These are phyloP conservation scores for Cnidoscolus chayamansa DNA, from an alignment of 441 rosid species.

Conservation along the genomic window DNA sequence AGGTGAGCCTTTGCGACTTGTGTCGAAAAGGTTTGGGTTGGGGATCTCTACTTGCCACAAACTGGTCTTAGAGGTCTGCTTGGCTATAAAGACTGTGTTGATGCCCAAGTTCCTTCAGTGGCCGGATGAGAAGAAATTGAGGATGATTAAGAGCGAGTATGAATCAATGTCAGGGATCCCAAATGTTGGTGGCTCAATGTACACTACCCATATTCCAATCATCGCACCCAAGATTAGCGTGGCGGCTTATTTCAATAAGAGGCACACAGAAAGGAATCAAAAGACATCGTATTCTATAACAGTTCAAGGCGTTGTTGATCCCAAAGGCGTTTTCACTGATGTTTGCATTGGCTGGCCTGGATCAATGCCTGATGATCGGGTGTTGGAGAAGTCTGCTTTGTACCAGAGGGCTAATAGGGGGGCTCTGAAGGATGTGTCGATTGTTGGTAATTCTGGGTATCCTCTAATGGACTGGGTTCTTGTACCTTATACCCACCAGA, in stretches of 20 bases:
- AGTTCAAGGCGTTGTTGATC: conserved; percentile 76
- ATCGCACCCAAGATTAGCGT: conserved; percentile 71
- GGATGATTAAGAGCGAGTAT: conserved; percentile 41
- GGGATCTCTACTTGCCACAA: conserved; percentile 95
- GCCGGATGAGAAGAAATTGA: conserved; percentile 52
- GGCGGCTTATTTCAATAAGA: conserved; percentile 64
- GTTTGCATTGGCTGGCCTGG: conserved; percentile 91
- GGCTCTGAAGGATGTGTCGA: conserved; percentile 61
- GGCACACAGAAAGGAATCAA: conserved; percentile 81
- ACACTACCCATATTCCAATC: conserved; percentile 77
- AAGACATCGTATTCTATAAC: conserved; percentile 83
- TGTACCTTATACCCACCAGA: conserved; percentile 71
- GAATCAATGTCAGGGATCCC: conserved; percentile 52
- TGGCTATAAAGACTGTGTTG: conserved; percentile 59
- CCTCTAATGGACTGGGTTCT: conserved; percentile 73
- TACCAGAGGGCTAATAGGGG: conserved; percentile 56
- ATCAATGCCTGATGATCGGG: conserved; percentile 68
- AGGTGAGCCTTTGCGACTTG: conserved; percentile 71
- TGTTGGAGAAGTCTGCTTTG: conserved; percentile 66
- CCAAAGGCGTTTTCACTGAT: conserved; percentile 64
- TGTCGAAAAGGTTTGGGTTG: conserved; percentile 74
- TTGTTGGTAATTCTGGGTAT: conserved; percentile 61
- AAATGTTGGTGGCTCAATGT: conserved; percentile 73
- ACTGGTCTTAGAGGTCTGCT: conserved; percentile 77
- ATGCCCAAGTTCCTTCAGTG: conserved; percentile 71